Base-by-base conservation (phyloP, 495 filamentous ascomycete species). In the Letharia lupina region DNA sequence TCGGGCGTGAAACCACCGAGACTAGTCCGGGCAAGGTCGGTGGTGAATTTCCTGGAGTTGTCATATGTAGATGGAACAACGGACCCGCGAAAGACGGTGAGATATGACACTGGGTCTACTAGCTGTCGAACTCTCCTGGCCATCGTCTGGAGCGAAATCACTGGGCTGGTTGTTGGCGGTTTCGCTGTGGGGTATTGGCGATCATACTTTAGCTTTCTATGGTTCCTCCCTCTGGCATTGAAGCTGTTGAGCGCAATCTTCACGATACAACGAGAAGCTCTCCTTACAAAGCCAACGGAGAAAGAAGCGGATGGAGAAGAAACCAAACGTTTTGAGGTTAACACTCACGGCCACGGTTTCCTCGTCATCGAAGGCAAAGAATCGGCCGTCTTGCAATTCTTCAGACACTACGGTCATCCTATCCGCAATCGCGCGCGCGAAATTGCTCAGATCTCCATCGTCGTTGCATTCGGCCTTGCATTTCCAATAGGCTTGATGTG, bases 381-480 rank as follows among this genome's bases (percentile, higher is more conserved):
- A 35, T 41, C 54, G 31, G 41, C 48, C 33, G 67, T 69, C 13
- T 23, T 60, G 28, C 67, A 69, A 61, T 69, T 69, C 58, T 61
- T 65, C 23, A 58, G 59, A 28, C 67, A 69, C 63, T 69, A 66
- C 44, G 67, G 67, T 28, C 67, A 69, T 47, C 67, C 67, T n/a
- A 41, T 69, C 41, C 67, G 67, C 63, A 50, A 56, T 16, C 67
- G 67, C 44, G 16, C 35, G 18, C 67, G 67, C 31, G 67, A 69
- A 56, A 56, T 69, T 39, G 37, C 42, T 7, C 63, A 62, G 52
- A 66, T 69, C 42, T 52, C 40, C 44, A 48, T 69, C 10, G 58
- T 69, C 15, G 58, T 69, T 35, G 63, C 67, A 16, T 62, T 69
- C 58, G 67, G 63, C 42, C 31, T 65, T 39, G 35, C 33, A 10